phyloP scores from a whole-genome alignment of 1,139 yeast genomes.

The Diutina sp. region DNA sequence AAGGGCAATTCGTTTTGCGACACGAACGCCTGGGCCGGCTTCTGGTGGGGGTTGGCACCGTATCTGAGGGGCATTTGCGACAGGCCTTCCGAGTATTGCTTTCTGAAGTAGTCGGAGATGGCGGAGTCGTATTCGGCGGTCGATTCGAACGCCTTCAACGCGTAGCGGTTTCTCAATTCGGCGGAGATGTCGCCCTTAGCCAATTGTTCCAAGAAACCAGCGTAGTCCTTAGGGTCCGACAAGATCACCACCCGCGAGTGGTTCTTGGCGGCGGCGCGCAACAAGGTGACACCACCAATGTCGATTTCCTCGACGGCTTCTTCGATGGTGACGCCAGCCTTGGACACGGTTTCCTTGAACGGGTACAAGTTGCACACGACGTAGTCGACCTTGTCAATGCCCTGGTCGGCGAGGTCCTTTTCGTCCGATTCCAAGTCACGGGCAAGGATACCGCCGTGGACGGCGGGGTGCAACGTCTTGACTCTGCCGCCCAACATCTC shows the following conservation, averaged over 20 bases:
- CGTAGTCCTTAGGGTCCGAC: constrained; percentile 89
- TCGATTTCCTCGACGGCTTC: constrained; percentile 99
- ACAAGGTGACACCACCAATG: constrained; percentile 93
- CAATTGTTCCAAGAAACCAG: constrained; percentile 74
- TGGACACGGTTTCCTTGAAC: constrained; percentile 92
- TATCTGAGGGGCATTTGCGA: constrained; percentile 91
- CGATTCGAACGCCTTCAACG: constrained; percentile 95
- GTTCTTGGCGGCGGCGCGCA: constrained; percentile 98
- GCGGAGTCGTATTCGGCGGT: constrained; percentile 96
- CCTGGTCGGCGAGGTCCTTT: constrained; percentile 72
- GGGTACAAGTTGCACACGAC: constrained; percentile 98
- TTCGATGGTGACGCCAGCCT: constrained; percentile 87
- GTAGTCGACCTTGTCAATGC: constrained; percentile 88
- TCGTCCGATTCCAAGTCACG: constrained; percentile 86
- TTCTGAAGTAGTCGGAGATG: constrained; percentile 93
- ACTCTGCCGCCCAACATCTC: constrained; percentile 99
- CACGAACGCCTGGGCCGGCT: constrained; percentile 96
- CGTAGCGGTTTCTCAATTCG: constrained; percentile 69
- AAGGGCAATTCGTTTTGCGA: constrained; percentile 81
- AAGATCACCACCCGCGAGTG: constrained; percentile 91
- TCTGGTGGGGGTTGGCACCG: constrained; percentile 98
- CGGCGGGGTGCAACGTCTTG: constrained; percentile 96
- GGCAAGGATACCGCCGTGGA: constrained; percentile 96
- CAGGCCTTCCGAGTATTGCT: constrained; percentile 82
- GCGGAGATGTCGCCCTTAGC: constrained; percentile 57